Percentiles rank a stretch among this genome's conserved stretches.
These are phyloP conservation scores for Salix viminalis DNA, from an alignment of 345 rosid species.

Conservation along the genomic window DNA sequence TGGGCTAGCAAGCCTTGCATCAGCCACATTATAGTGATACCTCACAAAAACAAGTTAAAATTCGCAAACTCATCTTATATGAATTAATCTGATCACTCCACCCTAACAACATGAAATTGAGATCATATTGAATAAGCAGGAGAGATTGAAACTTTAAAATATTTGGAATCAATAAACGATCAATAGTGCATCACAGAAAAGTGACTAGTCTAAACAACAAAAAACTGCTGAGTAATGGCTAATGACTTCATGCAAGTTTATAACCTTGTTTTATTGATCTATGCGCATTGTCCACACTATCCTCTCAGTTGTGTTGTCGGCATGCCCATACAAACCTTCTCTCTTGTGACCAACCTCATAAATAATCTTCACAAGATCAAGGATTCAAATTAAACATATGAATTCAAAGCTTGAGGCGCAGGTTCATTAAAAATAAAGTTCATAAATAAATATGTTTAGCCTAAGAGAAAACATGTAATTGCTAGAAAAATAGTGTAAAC, in stretches of 20 bases:
- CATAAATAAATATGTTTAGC: background rate
- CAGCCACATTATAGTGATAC: conserved; percentile 94
- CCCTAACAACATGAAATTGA: background rate
- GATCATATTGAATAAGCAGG: background rate
- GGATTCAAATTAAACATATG: conserved; percentile 1
- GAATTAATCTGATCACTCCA: background rate
- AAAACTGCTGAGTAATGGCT: conserved; percentile 1
- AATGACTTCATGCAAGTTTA: background rate
- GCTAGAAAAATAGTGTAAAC: background rate
- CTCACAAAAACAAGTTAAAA: conserved; percentile 31
- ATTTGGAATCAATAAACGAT: background rate
- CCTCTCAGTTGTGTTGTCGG: conserved; percentile 79
- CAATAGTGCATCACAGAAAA: background rate
- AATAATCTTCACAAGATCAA: conserved; percentile 16
- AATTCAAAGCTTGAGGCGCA: background rate
- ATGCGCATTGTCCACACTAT: conserved; percentile 86
- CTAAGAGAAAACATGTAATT: background rate
- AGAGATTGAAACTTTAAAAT: background rate
- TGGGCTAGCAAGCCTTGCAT: conserved; percentile 70
- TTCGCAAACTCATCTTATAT: background rate
- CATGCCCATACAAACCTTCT: conserved; percentile 61
- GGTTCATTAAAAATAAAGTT: background rate
- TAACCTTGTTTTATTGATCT: conserved; percentile 97
- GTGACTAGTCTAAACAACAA: background rate
- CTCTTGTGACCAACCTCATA: conserved; percentile 75